Conservation (phyloP, 306 rosid genomes). For the Castanea mollissima region DNA sequence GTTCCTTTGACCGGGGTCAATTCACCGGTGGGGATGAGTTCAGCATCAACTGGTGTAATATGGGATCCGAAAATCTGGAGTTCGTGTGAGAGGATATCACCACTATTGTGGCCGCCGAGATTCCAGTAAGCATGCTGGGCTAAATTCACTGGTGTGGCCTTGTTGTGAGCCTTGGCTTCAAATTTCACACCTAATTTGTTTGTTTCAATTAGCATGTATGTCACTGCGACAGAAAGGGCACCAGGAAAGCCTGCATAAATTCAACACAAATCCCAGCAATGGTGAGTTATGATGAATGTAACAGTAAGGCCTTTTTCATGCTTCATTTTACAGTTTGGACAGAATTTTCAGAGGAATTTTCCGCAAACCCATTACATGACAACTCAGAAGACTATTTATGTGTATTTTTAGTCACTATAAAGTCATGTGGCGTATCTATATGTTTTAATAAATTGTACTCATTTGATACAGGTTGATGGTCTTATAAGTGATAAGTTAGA, state of each 20-base stretch:
- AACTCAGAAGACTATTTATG: too few species aligned
- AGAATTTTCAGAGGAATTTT: too few species aligned
- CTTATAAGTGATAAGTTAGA: too few species aligned
- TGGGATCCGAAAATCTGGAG: conserved; percentile 49
- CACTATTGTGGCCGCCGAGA: conserved; percentile 58
- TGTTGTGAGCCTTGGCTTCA: conserved; percentile 46
- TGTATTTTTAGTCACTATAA: too few species aligned
- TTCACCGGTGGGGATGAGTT: conserved; percentile 60
- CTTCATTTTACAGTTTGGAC: not conserved
- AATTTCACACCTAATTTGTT: conserved; percentile 48
- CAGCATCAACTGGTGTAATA: conserved; percentile 51
- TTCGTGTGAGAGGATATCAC: conserved; percentile 52
- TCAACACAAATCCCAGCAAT: not conserved
- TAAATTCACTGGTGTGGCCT: conserved; percentile 65
- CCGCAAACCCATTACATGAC: too few species aligned
- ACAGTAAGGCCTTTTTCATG: not conserved
- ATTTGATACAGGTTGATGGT: too few species aligned
- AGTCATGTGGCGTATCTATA: too few species aligned
- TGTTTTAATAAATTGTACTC: too few species aligned
- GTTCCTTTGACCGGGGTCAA: conserved; percentile 36
- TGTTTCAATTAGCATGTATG: conserved; percentile 43
- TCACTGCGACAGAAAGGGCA: conserved; percentile 44
- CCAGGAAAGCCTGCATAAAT: conserved; percentile 65
- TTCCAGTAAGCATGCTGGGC: conserved; percentile 82
- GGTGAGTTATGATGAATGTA: not conserved